Evolutionary conservation across 129 eudicot genomes (phyloP).

Genomic region (Logfia minima): DNA sequence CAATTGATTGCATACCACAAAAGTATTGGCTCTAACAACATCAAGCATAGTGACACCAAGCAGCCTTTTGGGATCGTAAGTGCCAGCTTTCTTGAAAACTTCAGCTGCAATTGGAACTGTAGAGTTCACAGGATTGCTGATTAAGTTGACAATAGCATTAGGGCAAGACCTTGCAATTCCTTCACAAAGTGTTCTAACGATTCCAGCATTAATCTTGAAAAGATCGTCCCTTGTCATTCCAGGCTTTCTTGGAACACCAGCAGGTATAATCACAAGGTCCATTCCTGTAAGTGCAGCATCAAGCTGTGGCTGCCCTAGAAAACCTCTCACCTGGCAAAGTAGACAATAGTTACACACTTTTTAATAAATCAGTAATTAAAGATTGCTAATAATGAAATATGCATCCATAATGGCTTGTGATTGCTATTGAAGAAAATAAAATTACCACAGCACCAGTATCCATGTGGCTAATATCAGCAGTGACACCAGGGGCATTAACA

Average conservation of each 20-base stretch:
- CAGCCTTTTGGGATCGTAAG: slow-evolving; percentile 82
- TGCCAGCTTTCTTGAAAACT: slow-evolving; percentile 93
- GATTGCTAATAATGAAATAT: neutral
- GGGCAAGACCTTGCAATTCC: slow-evolving; percentile 89
- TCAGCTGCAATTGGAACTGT: slow-evolving; percentile 99
- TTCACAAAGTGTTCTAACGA: slow-evolving; percentile 81
- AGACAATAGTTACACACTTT: slow-evolving; percentile 1
- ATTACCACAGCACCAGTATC: slow-evolving; percentile 93
- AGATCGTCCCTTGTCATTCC: slow-evolving; percentile 99
- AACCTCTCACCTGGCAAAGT: slow-evolving; percentile 62
- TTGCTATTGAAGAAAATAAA: neutral
- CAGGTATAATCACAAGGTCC: slow-evolving; percentile 92
- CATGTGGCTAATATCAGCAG: slow-evolving; percentile 97
- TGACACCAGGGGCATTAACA: slow-evolving; percentile 91
- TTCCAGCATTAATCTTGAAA: slow-evolving; percentile 94
- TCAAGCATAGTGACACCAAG: slow-evolving; percentile 96
- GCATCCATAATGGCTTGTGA: neutral
- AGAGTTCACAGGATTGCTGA: slow-evolving; percentile 95
- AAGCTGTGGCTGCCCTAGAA: slow-evolving; percentile 80
- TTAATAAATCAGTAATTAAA: neutral
- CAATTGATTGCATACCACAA: slow-evolving; percentile 62
- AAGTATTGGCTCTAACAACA: slow-evolving; percentile 97
- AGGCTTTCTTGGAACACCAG: slow-evolving; percentile 98
- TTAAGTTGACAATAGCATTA: slow-evolving; percentile 79
- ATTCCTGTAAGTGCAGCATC: slow-evolving; percentile 79